Percentiles rank a stretch among this genome's conserved stretches.
Conservation (phyloP, 2,329 filamentous ascomycete species). For the Alternaria sp. region DNA sequence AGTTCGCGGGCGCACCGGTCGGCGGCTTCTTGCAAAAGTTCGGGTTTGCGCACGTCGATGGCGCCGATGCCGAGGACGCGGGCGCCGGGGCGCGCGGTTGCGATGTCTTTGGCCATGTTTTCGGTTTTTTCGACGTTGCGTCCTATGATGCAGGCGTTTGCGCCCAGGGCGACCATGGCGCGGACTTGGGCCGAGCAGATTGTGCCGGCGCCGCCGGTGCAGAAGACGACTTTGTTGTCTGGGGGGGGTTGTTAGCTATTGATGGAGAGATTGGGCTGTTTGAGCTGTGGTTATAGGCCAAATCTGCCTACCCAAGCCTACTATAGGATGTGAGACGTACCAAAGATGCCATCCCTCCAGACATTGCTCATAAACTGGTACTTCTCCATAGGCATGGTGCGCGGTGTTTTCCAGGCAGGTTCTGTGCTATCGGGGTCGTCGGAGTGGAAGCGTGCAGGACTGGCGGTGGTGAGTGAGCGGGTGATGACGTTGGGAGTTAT, state of each 20-base stretch:
- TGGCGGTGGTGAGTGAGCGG: neutral
- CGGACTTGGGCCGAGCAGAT: conserved; percentile 95
- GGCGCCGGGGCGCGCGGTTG: conserved; percentile 75
- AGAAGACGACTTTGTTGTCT: conserved; percentile 91
- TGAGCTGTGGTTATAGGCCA: neutral
- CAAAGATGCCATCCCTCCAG: conserved; percentile 88
- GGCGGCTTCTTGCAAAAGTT: conserved; percentile 74
- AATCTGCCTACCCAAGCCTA: neutral
- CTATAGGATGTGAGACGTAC: conserved; percentile 59
- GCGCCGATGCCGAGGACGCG: conserved; percentile 85
- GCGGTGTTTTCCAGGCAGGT: conserved; percentile 22
- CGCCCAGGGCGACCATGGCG: conserved; percentile 87
- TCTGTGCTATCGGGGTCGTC: conserved; percentile 8
- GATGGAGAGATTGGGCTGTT: neutral
- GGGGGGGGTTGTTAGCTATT: conserved; percentile 9
- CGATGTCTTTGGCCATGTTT: conserved; percentile 78
- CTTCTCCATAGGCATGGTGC: conserved; percentile 70
- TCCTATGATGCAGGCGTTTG: conserved; percentile 92
- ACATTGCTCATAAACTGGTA: conserved; percentile 80
- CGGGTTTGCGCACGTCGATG: conserved; percentile 70
- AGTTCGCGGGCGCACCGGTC: conserved; percentile 82
- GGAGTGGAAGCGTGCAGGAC: neutral
- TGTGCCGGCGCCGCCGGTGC: conserved; percentile 89
- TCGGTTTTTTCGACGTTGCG: conserved; percentile 90
- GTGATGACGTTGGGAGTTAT: neutral